phyloP scores from a whole-genome alignment of 129 eudicot species.

The Pittosporum tobira region DNA sequence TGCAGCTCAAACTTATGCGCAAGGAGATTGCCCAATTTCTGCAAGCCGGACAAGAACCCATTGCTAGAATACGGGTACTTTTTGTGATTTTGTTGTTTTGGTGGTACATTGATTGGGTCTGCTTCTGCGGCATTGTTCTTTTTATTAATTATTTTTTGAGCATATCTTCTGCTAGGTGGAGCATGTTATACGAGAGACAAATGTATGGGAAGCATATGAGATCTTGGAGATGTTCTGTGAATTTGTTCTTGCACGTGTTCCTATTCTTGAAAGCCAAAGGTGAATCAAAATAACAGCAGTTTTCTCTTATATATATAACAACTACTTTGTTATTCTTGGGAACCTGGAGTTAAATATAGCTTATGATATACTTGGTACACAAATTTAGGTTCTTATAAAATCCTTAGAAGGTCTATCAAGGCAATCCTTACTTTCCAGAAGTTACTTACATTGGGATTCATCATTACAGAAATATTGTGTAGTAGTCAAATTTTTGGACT shows the following conservation, averaged over 20 bases:
- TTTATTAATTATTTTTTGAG: background rate
- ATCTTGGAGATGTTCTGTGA: constrained; percentile 90
- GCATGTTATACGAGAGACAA: constrained; percentile 88
- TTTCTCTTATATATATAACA: background rate
- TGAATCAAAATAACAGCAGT: constrained; percentile 10
- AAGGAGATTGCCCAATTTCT: constrained; percentile 92
- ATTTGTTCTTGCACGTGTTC: constrained; percentile 90
- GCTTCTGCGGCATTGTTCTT: background rate
- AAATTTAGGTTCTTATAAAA: no score
- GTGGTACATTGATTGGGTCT: constrained; percentile 5
- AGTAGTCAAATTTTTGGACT: no score
- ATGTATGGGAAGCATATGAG: constrained; percentile 90
- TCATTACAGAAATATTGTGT: no score
- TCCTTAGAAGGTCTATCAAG: no score
- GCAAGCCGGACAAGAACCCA: constrained; percentile 87
- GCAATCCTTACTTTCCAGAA: no score
- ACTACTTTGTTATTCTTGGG: background rate
- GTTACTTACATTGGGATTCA: no score
- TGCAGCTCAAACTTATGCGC: constrained; percentile 75
- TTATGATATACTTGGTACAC: background rate
- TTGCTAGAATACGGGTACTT: constrained; percentile 78
- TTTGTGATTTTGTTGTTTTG: background rate
- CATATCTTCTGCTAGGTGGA: constrained; percentile 53
- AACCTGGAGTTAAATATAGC: background rate
- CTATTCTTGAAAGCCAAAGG: constrained; percentile 92